Evolutionary conservation across 495 filamentous ascomycete genomes (phyloP), one percentile per base, ranked within the genome.

Genomic region (Haplographium delicatum): DNA sequence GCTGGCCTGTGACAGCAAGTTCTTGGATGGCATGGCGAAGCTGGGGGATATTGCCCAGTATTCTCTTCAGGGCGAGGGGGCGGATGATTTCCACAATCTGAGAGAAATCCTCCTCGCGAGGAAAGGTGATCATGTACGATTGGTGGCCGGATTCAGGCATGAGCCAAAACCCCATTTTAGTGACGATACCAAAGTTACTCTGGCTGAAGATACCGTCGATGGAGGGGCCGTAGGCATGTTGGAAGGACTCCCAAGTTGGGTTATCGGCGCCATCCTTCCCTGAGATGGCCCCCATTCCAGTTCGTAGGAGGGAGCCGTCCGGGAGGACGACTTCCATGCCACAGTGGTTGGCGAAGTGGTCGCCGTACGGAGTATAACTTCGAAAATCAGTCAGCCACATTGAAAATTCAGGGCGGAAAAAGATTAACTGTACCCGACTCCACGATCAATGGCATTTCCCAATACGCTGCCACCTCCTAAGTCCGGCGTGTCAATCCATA

Each of bases 401-500:
- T 26, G 10, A 37, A 26, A 19, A 47, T 3, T 11, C 6, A 18
- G 19, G 23, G 5, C 7, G 13, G 8, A 28, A 7, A 34, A n/a
- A 19, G 6, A 13, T 13, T 31, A 11, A n/a, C n/a, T n/a, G n/a
- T 70, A 72, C 2, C 68, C 69, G 7, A 72, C 61, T 0, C 70
- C 70, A 5, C 68, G 54, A 49, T 72, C 70, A 23, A 71, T 43
- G 4, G 68, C 68, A 65, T 82, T 81, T 20, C 79, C 78, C 16
- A 81, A 39, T 1, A 80, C 72, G 13, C 73, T 77, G 3, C 78
- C 79, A 60, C 79, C 75, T 34, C 76, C 78, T n/a, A 82, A 59
- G 44, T 72, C 73, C 4, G 79, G 76, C 3, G 67, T 70, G 54
- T 73, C 75, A 3, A 72, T 70, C 76, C 76, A 80, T 4, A 80